These are phyloP conservation scores for Salvia miltiorrhiza DNA, from an alignment of 257 asterid genomes.

Conservation along the genomic window DNA sequence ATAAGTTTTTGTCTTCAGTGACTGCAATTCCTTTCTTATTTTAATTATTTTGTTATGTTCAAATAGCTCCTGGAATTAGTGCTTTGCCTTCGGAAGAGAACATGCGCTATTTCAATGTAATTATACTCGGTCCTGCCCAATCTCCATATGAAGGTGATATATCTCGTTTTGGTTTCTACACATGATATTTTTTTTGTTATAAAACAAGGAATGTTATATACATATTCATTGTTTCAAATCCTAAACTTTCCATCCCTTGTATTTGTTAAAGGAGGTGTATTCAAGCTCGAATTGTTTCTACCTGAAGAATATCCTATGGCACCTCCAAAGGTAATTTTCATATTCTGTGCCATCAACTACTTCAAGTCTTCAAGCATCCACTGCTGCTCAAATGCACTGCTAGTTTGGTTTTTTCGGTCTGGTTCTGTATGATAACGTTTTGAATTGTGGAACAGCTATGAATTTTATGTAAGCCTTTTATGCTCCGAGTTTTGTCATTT, in stretches of 20 bases:
- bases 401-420: not conserved
- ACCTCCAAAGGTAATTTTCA: slow-evolving; percentile 14
- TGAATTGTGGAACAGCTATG: too few species aligned
- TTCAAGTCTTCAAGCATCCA: not conserved
- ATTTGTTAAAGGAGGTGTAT: slow-evolving; percentile 12
- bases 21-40: too few species aligned
- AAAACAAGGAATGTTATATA: too few species aligned
- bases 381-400: not conserved
- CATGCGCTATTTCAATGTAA: slow-evolving; percentile 16
- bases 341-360: not conserved
- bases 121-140: slow-evolving; percentile 17
- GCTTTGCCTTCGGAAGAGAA: slow-evolving; percentile 15
- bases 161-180: not conserved
- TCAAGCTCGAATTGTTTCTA: slow-evolving; percentile 19
- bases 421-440: not conserved
- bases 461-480: too few species aligned
- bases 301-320: slow-evolving; percentile 23
- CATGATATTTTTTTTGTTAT: not conserved
- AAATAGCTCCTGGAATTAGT: slow-evolving; percentile 18
- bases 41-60: not conserved
- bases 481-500: too few species aligned
- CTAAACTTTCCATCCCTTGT: not conserved
- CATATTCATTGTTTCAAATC: not conserved
- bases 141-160: slow-evolving; percentile 17
- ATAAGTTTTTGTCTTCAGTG: not conserved